Base-by-base conservation (phyloP, 2,329 filamentous ascomycete genomes). In the Paramyrothecium sp. region DNA sequence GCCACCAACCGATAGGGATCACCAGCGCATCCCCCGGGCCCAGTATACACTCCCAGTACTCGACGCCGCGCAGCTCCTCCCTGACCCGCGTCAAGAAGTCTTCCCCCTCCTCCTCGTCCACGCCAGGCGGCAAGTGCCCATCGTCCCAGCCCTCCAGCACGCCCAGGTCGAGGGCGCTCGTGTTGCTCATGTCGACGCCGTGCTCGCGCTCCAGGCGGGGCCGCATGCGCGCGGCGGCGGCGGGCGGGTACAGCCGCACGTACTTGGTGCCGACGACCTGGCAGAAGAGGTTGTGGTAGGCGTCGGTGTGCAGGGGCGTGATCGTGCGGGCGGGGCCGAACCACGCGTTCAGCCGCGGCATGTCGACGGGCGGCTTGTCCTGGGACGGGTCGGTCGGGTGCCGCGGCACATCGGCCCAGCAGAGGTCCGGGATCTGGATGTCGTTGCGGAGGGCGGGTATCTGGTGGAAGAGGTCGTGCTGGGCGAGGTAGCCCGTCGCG, bases 1-100 rank as follows among this genome's bases (percentile, higher is more conserved):
- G 95, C 95, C 95, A 99, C 94, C 95, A 99, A 1, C 94, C 95
- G 5, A 91, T 82, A 0, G 95, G 95, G 54, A 99, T 91, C 70
- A 97, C 95, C 54, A 99, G 71, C 61, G 87, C 89, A 54, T 99
- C 92, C 0, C 94, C 95, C 1, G 90, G 89, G 30, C 82, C 85
- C 7, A 99, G 75, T 2, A 98, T 82, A 56, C 88, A 88, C 67
- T 99, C 95, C 34, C 90, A 75, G 68, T 89, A 94, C 55, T 82
- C 77, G 2, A 90, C 79, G 0, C 80, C 71, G 52, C 71, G 71
- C 61, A 96, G 90, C 0, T 74, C 74, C 66, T 53, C 68, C 64
- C 58, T 77, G 69, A 75, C 71, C 17, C 68, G 67, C 10, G 74
- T 72, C 2, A 76, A 71, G 2, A 75, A 78, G 4, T 44, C 38